These are phyloP conservation scores for Ophiostoma perfectum DNA, from an alignment of 2,329 filamentous ascomycete species.

Conservation along the genomic window DNA sequence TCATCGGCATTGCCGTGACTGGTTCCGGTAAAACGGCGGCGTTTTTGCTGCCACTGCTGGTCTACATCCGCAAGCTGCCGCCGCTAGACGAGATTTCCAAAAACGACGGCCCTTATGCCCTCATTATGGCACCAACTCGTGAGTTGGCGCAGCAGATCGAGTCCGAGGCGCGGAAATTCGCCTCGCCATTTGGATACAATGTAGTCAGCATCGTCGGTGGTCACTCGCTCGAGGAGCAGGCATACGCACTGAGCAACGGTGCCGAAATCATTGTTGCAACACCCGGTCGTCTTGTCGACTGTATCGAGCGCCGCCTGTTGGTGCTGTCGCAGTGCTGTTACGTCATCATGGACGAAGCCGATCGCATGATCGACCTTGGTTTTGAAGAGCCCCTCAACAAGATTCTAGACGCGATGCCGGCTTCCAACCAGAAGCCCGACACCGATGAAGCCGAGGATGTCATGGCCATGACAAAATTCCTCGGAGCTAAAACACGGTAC, in stretches of 20 bases:
- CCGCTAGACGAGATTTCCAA: constrained; percentile 79
- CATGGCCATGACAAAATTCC: constrained; percentile 72
- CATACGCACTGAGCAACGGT: constrained; percentile 81
- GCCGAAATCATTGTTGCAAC: constrained; percentile 99
- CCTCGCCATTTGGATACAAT: constrained; percentile 81
- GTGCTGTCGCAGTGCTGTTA: constrained; percentile 97
- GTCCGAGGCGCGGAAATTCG: constrained; percentile 87
- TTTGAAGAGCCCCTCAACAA: constrained; percentile 98
- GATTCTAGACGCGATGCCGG: constrained; percentile 89
- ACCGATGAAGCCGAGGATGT: constrained; percentile 84
- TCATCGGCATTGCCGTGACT: constrained; percentile 97
- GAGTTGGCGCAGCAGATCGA: constrained; percentile 98
- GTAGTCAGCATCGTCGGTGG: constrained; percentile 98
- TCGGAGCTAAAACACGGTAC: constrained; percentile 73
- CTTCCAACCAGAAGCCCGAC: constrained; percentile 92
- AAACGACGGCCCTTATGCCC: constrained; percentile 94
- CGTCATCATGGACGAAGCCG: constrained; percentile 98
- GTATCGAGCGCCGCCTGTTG: constrained; percentile 85
- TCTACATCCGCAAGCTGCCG: constrained; percentile 89
- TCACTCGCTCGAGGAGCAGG: constrained; percentile 89
- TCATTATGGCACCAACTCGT: constrained; percentile 92
- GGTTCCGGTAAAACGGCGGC: constrained; percentile 98
- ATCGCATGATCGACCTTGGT: constrained; percentile 97
- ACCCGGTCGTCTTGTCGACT: constrained; percentile 92
- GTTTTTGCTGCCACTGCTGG: constrained; percentile 84